A percentile compares a stretch with the other conserved stretches of the same genome.
Conservation (phyloP, 805 yeast genomes). For the Torulaspora gathmanii region DNA sequence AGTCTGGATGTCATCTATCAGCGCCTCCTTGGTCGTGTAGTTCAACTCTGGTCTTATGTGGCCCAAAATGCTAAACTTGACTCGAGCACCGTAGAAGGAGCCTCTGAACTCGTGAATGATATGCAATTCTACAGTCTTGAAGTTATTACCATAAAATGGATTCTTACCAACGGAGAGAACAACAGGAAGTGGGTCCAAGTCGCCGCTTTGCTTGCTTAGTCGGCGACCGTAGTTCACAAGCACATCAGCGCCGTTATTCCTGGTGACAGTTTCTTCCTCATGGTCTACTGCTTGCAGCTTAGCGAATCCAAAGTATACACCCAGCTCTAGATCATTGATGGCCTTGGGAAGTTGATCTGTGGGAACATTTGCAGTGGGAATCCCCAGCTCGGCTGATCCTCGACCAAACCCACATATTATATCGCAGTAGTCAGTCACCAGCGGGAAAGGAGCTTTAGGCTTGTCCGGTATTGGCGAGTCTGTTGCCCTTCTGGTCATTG, state of each 20-base stretch:
- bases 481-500: conserved; percentile 17
- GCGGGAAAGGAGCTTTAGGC: conserved; percentile 48
- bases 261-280: conserved; percentile 22
- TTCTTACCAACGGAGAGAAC: conserved; percentile 96
- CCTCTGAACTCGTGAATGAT: conserved; percentile 64
- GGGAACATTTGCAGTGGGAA: conserved; percentile 91
- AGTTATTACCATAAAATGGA: conserved; percentile 77
- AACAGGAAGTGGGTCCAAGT: conserved; percentile 61
- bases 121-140: conserved; percentile 84
- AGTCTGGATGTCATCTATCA: conserved; percentile 73
- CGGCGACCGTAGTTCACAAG: conserved; percentile 58
- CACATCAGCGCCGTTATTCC: conserved; percentile 42
- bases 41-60: conserved; percentile 87
- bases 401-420: conserved; percentile 87
- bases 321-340: conserved; percentile 50
- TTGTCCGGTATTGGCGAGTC: conserved; percentile 38
- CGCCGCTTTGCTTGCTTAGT: conserved; percentile 36
- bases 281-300: conserved; percentile 28
- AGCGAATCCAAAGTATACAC: conserved; percentile 88
- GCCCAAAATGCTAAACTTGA: conserved; percentile 71
- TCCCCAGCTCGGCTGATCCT: conserved; percentile 88
- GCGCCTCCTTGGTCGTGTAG: conserved; percentile 77
- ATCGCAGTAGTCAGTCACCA: conserved; percentile 41
- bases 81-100: conserved; percentile 77
- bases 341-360: conserved; percentile 45